These are phyloP conservation scores for Gypsophila paniculata DNA, from an alignment of 179 eudicot genomes.

Conservation along the genomic window DNA sequence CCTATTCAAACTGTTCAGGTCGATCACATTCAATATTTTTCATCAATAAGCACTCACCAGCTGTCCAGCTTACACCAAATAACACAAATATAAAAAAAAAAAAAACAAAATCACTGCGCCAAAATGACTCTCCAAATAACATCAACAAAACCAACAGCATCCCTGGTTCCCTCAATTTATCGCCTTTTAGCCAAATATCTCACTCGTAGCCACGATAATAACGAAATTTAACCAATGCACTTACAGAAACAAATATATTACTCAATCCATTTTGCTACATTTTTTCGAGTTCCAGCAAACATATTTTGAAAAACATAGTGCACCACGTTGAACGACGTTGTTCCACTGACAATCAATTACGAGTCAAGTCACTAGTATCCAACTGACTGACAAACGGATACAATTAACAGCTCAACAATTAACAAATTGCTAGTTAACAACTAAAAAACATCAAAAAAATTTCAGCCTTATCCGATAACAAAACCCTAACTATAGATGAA, in stretches of 20 bases:
- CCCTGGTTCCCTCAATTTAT: background rate
- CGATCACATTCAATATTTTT: slow-evolving; percentile 1
- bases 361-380: background rate
- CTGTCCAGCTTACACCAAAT: background rate
- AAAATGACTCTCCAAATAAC: background rate
- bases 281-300: no score
- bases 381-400: background rate
- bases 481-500: background rate
- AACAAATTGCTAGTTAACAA: background rate
- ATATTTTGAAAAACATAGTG: no score
- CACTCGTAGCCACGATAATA: no score
- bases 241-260: no score
- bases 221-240: background rate
- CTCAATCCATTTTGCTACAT: no score
- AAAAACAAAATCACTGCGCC: background rate
- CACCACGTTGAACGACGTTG: no score
- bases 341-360: background rate
- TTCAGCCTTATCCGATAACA: background rate
- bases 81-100: background rate
- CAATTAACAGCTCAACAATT: background rate
- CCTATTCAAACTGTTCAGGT: background rate
- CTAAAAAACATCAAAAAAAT: background rate
- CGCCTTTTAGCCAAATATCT: background rate
- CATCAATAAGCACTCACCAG: background rate
- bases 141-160: background rate